These are phyloP conservation scores for Ajuga reptans DNA, from an alignment of 305 asterid genomes.

Conservation along the genomic window DNA sequence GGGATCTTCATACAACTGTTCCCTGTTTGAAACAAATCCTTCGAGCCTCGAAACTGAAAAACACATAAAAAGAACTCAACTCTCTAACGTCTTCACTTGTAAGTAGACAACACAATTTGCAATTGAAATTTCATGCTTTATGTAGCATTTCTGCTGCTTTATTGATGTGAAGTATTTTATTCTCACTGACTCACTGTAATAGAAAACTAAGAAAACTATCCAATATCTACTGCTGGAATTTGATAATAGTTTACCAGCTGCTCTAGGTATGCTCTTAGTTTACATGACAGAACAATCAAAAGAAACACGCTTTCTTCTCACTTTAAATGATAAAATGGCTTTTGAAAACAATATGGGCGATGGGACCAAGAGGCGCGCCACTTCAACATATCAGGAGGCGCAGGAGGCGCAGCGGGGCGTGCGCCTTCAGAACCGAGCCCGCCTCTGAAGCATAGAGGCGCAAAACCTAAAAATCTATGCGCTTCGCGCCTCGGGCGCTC, in stretches of 20 bases:
- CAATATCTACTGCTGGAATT: background rate
- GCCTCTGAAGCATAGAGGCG: too few species aligned
- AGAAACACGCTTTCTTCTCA: too few species aligned
- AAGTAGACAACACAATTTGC: background rate
- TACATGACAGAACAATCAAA: too few species aligned
- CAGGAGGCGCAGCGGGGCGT: too few species aligned
- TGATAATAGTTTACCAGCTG: background rate
- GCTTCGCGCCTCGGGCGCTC: too few species aligned
- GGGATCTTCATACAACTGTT: conserved; percentile 97
- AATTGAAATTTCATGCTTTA: background rate
- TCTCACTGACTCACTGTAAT: background rate
- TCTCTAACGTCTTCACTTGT: conserved; percentile 1
- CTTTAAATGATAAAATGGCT: too few species aligned
- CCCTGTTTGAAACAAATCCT: conserved; percentile 99
- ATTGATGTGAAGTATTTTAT: background rate
- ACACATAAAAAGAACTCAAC: conserved; percentile 23
- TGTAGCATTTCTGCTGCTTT: conserved; percentile 14
- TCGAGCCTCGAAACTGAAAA: conserved; percentile 97
- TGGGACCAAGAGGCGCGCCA: too few species aligned
- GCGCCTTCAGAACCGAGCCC: too few species aligned
- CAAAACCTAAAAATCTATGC: too few species aligned
- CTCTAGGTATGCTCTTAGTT: background rate
- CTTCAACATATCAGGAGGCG: too few species aligned
- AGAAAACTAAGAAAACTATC: background rate
- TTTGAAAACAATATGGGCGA: too few species aligned